Evolutionary conservation across 257 asterid species (phyloP).

Genomic region (Penstemon newberryi): DNA sequence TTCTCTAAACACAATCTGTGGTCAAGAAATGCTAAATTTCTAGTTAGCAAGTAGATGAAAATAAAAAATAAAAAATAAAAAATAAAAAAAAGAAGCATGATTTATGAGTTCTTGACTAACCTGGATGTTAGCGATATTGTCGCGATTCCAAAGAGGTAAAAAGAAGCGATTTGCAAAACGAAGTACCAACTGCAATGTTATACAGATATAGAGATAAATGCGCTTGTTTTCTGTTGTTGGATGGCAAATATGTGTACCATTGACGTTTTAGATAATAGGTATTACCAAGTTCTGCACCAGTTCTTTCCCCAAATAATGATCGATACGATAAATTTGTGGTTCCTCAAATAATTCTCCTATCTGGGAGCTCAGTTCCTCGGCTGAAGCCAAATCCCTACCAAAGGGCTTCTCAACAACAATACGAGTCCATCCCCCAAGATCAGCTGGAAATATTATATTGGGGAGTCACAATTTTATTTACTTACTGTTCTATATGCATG

Average conservation of each 20-base stretch:
- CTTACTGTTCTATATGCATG: background rate
- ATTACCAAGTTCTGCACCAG: constrained; percentile 97
- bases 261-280: background rate
- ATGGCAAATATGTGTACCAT: constrained; percentile 11
- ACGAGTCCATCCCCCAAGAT: constrained; percentile 98
- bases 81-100: background rate
- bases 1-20: constrained; percentile 95
- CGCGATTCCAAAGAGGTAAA: constrained; percentile 97
- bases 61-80: too few species aligned
- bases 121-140: constrained; percentile 92
- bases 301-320: constrained; percentile 98
- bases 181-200: constrained; percentile 82
- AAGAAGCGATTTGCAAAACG: constrained; percentile 97
- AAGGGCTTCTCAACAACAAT: constrained; percentile 98
- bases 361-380: constrained; percentile 91
- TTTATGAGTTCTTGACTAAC: constrained; percentile 37
- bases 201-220: background rate
- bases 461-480: constrained; percentile 16
- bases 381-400: constrained; percentile 93
- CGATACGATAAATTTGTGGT: constrained; percentile 90
- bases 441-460: constrained; percentile 53
- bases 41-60: background rate
- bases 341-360: constrained; percentile 92
- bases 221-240: constrained; percentile 2
- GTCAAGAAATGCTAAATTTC: constrained; percentile 19